Percentiles rank a stretch among this genome's conserved stretches.
These are phyloP conservation scores for Penicillium sp. DNA, from an alignment of 2,329 filamentous ascomycete species.

Conservation along the genomic window DNA sequence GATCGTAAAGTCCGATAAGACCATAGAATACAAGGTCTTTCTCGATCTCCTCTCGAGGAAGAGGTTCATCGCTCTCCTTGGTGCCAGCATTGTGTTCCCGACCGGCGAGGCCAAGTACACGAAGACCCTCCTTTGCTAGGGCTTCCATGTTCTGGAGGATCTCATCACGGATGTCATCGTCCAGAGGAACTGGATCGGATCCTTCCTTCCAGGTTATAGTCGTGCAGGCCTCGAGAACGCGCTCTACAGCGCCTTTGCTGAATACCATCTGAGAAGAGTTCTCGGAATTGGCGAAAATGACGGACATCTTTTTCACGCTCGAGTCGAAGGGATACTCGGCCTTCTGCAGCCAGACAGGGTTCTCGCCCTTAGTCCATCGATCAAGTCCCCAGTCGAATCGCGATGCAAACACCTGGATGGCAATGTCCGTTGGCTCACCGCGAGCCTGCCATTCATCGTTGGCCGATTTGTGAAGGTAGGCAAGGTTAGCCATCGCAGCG, in stretches of 20 bases:
- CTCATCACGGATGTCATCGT: slow-evolving; percentile 53
- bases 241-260: slow-evolving; percentile 61
- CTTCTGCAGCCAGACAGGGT: slow-evolving; percentile 56
- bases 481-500: slow-evolving; percentile 65
- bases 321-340: slow-evolving; percentile 74
- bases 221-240: slow-evolving; percentile 63
- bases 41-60: slow-evolving; percentile 62
- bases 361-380: slow-evolving; percentile 51
- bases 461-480: slow-evolving; percentile 58
- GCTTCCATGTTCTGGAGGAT: slow-evolving; percentile 68
- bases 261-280: slow-evolving; percentile 35
- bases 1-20: slow-evolving; percentile 83
- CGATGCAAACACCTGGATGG: slow-evolving; percentile 70
- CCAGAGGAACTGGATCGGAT: slow-evolving; percentile 45
- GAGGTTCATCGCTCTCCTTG: slow-evolving; percentile 19
- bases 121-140: slow-evolving; percentile 64
- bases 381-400: slow-evolving; percentile 64
- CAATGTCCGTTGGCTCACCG: slow-evolving; percentile 70
- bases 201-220: slow-evolving; percentile 47
- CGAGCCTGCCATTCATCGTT: slow-evolving; percentile 60
- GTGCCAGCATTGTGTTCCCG: slow-evolving; percentile 17
- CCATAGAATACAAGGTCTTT: slow-evolving; percentile 69
- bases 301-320: slow-evolving; percentile 73
- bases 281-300: slow-evolving; percentile 54
- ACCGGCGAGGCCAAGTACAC: slow-evolving; percentile 66